A percentile compares a stretch with the other conserved stretches of the same genome.
Evolutionary conservation across 495 filamentous ascomycete species (phyloP).

Genomic region (Penicillium canariense): DNA sequence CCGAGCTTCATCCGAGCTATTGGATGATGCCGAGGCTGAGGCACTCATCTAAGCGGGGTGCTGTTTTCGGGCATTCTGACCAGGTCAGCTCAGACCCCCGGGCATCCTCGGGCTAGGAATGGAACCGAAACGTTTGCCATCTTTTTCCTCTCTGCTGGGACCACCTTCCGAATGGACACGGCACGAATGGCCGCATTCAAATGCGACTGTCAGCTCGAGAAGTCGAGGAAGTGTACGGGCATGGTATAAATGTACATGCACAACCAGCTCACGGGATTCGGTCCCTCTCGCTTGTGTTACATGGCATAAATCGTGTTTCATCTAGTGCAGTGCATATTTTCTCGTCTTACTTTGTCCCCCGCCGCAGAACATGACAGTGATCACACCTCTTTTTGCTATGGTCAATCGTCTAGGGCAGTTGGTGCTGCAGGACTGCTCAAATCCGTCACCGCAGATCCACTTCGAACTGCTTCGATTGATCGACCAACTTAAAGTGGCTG

Average conservation of each 20-base stretch:
- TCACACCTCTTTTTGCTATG: slow-evolving; percentile 21
- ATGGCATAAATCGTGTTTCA: not conserved
- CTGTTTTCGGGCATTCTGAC: not conserved
- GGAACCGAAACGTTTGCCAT: too few relatives aligned
- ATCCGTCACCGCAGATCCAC: slow-evolving; percentile 26
- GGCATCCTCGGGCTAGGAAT: not conserved
- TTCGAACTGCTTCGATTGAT: slow-evolving; percentile 32
- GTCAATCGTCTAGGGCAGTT: slow-evolving; percentile 26
- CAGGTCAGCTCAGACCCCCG: not conserved
- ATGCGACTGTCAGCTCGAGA: not conserved
- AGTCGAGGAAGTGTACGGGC: not conserved
- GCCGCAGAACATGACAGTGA: slow-evolving; percentile 19
- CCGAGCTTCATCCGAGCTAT: too few relatives aligned
- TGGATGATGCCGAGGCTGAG: too few relatives aligned
- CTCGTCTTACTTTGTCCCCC: not conserved
- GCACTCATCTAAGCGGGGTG: not conserved
- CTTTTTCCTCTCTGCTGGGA: not conserved
- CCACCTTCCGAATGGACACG: not conserved
- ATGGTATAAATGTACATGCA: not conserved
- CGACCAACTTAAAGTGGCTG: slow-evolving; percentile 29
- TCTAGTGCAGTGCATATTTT: not conserved
- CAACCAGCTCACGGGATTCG: not conserved
- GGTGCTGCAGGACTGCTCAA: slow-evolving; percentile 18
- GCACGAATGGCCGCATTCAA: not conserved
- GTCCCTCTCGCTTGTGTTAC: not conserved